Evolutionary conservation across 2,329 filamentous ascomycete genomes (phyloP), one percentile per base, ranked within the genome.

Genomic region (Alternaria sp.): DNA sequence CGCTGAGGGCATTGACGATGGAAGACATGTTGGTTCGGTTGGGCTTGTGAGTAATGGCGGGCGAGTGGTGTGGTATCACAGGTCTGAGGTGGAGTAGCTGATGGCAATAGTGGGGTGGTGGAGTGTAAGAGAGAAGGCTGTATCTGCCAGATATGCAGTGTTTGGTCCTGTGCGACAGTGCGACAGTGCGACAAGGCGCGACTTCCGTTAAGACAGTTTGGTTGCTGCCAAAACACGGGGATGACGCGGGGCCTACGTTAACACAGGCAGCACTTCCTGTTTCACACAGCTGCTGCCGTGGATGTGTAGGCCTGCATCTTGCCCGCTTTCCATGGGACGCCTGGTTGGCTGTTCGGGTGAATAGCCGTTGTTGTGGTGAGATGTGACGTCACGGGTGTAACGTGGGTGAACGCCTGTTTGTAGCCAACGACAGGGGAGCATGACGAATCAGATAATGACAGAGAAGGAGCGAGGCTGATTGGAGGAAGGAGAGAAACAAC

Each of bases 1-100:
- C 77, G 43, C 65, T 65, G 46, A 79, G 61, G n/a, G 77, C 74
- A 18, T 61, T 58, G 55, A 79, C 33, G 63, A 80, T 77, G 18
- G 75, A 77, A 8, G 76, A 72, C 78, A 80, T 79, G 30, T 60
- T 67, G 66, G 25, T 23, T 59, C 9, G 21, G 20, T 25, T 58
- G 41, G 28, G 14, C 15, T 49, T 25, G 33, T 44, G 23, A 37
- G 44, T 41, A 30, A 50, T 30, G 14, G n/a, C 58, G 49, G 14
- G 21, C 59, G 49, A 50, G 23, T 9, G 37, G 30, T 53, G 46
- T 67, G n/a, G 30, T 53, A 28, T 25, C 5, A 10, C 49, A 45
- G 20, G 20, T 30, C 23, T 28, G 53, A n/a, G 26, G 45, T 12
- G 15, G 37, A 60, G 18, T 18, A 51, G 47, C 58, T 21, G 23